Evolutionary conservation across 371 early-diverging fungal species (phyloP).

Genomic region (Mortierella sp.): DNA sequence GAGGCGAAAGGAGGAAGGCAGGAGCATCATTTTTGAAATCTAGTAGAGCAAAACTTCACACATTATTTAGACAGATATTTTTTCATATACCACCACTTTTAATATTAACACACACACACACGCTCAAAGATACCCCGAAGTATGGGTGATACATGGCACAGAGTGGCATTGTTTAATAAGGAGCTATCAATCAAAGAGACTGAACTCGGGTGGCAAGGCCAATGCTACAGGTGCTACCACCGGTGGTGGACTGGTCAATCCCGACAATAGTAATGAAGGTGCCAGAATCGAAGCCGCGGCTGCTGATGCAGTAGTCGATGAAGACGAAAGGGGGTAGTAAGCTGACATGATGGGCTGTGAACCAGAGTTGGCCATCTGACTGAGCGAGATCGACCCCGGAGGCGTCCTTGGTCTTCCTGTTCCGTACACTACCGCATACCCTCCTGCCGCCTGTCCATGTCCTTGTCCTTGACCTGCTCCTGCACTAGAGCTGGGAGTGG

Average conservation of each 20-base stretch:
- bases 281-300: neutral
- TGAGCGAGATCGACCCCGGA: conserved; percentile 47
- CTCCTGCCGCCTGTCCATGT: neutral
- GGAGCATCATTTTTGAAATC: neutral
- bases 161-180: neutral
- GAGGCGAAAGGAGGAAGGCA: too few species aligned
- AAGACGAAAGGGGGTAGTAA: neutral
- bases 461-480: neutral
- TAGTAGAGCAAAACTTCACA: neutral
- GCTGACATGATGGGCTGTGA: conserved; percentile 19
- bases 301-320: neutral
- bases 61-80: neutral
- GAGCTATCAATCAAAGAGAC: conserved; percentile 35
- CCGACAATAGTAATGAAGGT: neutral
- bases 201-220: conserved; percentile 38
- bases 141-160: too few species aligned
- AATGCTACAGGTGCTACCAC: neutral
- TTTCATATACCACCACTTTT: too few species aligned
- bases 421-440: neutral
- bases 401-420: conserved; percentile 30
- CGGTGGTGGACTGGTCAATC: conserved; percentile 3
- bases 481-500: neutral
- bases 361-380: conserved; percentile 25
- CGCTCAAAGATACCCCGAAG: too few species aligned
- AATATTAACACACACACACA: neutral